Percentiles rank a stretch among this genome's conserved stretches.
Evolutionary conservation across 2,329 filamentous ascomycete genomes (phyloP).

Genomic region (Cercospora citrullina): DNA sequence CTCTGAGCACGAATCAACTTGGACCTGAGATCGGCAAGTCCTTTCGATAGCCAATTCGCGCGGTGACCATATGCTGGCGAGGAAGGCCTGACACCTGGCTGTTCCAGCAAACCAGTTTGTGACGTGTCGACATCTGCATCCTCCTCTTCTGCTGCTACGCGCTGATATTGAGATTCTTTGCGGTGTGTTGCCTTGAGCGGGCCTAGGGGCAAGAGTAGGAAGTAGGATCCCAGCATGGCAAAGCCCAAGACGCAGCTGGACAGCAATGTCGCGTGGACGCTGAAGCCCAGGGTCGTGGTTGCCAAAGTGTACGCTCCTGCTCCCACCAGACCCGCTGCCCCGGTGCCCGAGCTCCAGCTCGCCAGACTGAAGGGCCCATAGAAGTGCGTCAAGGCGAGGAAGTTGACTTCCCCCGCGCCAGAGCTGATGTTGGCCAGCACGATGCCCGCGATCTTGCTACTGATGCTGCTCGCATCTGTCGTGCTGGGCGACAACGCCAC

Average conservation of each 20-base stretch:
- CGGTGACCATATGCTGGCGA: slow-evolving; percentile 29
- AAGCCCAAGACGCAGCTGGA: slow-evolving; percentile 75
- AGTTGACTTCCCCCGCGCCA: slow-evolving; percentile 86
- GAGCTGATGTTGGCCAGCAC: slow-evolving; percentile 81
- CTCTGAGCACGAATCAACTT: slow-evolving; percentile 55
- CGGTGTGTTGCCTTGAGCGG: slow-evolving; percentile 56
- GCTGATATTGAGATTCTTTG: slow-evolving; percentile 55
- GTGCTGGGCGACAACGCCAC: slow-evolving; percentile 71
- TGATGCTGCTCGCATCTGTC: slow-evolving; percentile 52
- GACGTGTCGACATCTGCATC: slow-evolving; percentile 36
- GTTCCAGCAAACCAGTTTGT: slow-evolving; percentile 36
- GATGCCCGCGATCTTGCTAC: slow-evolving; percentile 79
- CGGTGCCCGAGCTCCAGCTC: slow-evolving; percentile 89
- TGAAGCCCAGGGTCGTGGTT: slow-evolving; percentile 76
- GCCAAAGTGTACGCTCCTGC: slow-evolving; percentile 84
- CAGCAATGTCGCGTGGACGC: slow-evolving; percentile 71
- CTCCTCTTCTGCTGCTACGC: slow-evolving; percentile 49
- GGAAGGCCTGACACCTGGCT: slow-evolving; percentile 32
- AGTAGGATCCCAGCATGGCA: slow-evolving; percentile 85
- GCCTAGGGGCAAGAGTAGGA: slow-evolving; percentile 70
- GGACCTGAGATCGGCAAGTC: slow-evolving; percentile 27
- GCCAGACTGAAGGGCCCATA: slow-evolving; percentile 86
- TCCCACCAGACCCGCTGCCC: slow-evolving; percentile 63
- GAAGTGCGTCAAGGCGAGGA: slow-evolving; percentile 87
- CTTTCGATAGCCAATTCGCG: slow-evolving; percentile 10